Percentiles rank a stretch among this genome's conserved stretches.
Conservation (phyloP, 108 stramenopile species). For the Cyclotella choctawhatcheeana region DNA sequence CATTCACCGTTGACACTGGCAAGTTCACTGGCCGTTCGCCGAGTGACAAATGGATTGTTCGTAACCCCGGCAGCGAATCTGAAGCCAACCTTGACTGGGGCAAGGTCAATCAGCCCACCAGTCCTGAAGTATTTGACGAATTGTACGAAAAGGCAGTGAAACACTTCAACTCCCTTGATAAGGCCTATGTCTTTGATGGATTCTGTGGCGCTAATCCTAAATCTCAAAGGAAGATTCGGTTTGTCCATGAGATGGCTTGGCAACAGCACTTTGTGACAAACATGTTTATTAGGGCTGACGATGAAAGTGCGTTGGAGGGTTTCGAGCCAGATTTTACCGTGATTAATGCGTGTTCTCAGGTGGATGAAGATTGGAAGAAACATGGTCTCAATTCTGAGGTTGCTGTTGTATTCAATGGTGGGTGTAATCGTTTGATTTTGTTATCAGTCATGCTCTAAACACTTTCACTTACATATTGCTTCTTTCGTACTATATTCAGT, state of each 20-base stretch:
- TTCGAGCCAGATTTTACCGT: slow-evolving; percentile 97
- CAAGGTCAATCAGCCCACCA: slow-evolving; percentile 91
- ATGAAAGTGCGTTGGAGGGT: slow-evolving; percentile 66
- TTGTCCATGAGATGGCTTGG: slow-evolving; percentile 98
- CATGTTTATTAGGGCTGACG: slow-evolving; percentile 97
- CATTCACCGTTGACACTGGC: slow-evolving; percentile 95
- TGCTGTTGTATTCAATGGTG: slow-evolving; percentile 95
- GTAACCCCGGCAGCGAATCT: slow-evolving; percentile 69
- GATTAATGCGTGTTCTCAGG: slow-evolving; percentile 95
- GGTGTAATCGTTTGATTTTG: no score
- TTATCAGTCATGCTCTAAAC: no score
- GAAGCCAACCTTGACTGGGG: slow-evolving; percentile 95
- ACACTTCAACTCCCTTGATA: slow-evolving; percentile 89
- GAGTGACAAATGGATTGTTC: slow-evolving; percentile 94
- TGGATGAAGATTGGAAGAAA: slow-evolving; percentile 88
- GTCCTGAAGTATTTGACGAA: slow-evolving; percentile 93
- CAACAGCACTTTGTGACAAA: slow-evolving; percentile 96
- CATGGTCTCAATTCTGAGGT: slow-evolving; percentile 94
- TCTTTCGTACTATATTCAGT: no score
- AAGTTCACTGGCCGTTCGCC: slow-evolving; percentile 98
- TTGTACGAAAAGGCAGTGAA: slow-evolving; percentile 91
- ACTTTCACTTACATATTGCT: no score
- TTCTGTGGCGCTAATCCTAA: slow-evolving; percentile 92
- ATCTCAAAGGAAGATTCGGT: slow-evolving; percentile 91
- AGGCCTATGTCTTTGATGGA: slow-evolving; percentile 93